Evolutionary conservation across 2,329 filamentous ascomycete species (phyloP).

Genomic region (Neurospora sp.): DNA sequence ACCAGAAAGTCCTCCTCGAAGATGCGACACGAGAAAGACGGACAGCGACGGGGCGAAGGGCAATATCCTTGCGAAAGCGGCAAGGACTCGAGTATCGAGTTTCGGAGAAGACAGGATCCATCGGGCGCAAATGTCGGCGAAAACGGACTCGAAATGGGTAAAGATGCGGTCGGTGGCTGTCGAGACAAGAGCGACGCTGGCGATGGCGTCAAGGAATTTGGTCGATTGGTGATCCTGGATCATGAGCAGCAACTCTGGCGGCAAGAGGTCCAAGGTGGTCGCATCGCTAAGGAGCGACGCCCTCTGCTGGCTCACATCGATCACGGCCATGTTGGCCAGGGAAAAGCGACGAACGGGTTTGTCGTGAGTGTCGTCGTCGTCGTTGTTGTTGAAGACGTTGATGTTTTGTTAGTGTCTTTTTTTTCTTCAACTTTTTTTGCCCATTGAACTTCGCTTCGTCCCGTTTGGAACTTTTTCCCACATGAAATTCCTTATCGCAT

Average conservation of each 20-base stretch:
- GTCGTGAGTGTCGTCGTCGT: constrained; percentile 3
- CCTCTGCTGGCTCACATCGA: constrained; percentile 45
- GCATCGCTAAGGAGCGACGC: constrained; percentile 46
- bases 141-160: constrained; percentile 60
- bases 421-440: constrained; percentile 25
- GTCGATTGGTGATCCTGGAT: constrained; percentile 54
- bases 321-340: constrained; percentile 38
- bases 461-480: constrained; percentile 1
- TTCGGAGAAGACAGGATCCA: constrained; percentile 50
- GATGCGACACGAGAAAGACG: constrained; percentile 45
- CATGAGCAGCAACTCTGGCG: constrained; percentile 57
- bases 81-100: constrained; percentile 40
- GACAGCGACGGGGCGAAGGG: constrained; percentile 75
- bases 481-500: background rate
- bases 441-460: constrained; percentile 5
- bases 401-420: constrained; percentile 4
- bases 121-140: constrained; percentile 73
- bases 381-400: background rate
- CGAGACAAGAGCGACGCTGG: constrained; percentile 58
- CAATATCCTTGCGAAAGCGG: constrained; percentile 69
- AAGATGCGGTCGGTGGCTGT: constrained; percentile 65
- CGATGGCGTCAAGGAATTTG: constrained; percentile 61
- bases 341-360: background rate
- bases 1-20: constrained; percentile 7
- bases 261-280: constrained; percentile 48